Evolutionary conservation across 2,329 filamentous ascomycete genomes (phyloP).

Genomic region (Trichoderma afroharzianum): DNA sequence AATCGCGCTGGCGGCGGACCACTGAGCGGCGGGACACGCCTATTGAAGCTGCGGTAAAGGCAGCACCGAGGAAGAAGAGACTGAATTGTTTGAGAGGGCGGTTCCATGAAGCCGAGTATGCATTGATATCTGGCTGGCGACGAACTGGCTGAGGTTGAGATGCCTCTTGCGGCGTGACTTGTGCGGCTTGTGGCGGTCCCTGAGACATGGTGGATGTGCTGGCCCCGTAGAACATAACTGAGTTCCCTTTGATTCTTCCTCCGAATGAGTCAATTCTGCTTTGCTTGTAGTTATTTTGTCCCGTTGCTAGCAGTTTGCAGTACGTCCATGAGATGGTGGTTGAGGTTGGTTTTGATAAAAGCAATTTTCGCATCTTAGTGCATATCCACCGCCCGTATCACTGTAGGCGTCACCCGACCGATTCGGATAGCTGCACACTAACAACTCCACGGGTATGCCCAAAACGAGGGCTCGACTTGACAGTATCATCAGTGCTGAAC

Average conservation of each 20-base stretch:
- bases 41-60: conserved; percentile 70
- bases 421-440: conserved; percentile 1
- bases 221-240: background rate
- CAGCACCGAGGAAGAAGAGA: conserved; percentile 69
- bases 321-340: background rate
- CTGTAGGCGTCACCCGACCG: background rate
- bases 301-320: background rate
- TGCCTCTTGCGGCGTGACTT: background rate
- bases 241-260: background rate
- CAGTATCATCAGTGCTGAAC: background rate
- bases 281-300: background rate
- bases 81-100: conserved; percentile 49
- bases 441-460: background rate
- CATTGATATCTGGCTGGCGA: conserved; percentile 5
- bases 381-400: background rate
- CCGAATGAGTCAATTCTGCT: background rate
- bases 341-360: background rate
- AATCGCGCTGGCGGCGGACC: conserved; percentile 55
- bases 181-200: background rate
- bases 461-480: background rate
- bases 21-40: conserved; percentile 70
- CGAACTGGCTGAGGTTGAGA: conserved; percentile 4
- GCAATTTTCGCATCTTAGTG: background rate
- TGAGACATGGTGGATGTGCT: background rate
- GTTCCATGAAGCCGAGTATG: conserved; percentile 20